Conservation (phyloP, 1,284 basidiomycete genomes). For the Cerioporus squamosus region DNA sequence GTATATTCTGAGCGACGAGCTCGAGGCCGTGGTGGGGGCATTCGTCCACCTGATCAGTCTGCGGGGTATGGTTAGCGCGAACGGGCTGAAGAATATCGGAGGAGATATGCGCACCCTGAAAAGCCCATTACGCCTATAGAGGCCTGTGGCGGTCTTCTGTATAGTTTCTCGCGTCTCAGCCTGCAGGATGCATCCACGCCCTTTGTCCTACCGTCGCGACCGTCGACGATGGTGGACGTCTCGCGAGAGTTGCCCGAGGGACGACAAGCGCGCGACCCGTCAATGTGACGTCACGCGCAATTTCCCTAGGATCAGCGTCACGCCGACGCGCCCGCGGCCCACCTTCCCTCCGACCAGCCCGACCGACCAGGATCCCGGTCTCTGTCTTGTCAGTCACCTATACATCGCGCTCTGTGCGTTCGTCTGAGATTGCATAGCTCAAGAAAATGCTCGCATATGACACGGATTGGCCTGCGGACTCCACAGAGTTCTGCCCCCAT, state of each 20-base stretch:
- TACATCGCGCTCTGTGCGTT: too few species aligned
- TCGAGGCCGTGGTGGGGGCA: conserved; percentile 69
- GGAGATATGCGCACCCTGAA: conserved; percentile 14
- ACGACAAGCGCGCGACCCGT: conserved; percentile 1
- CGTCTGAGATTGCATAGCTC: not conserved
- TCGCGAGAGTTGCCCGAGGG: not conserved
- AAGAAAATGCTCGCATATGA: conserved; percentile 46
- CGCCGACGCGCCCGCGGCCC: not conserved
- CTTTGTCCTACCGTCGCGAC: not conserved
- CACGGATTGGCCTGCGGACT: conserved; percentile 87
- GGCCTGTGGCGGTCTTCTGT: too few species aligned
- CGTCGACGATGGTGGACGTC: not conserved
- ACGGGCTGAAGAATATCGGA: conserved; percentile 13
- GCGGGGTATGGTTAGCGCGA: not conserved
- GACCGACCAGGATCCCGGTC: too few species aligned
- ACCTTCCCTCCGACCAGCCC: too few species aligned
- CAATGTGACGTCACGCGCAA: conserved; percentile 6
- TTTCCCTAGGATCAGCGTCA: not conserved
- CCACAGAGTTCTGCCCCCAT: conserved; percentile 87
- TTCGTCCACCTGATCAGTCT: conserved; percentile 82
- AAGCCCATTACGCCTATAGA: conserved; percentile 18
- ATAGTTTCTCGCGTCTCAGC: too few species aligned
- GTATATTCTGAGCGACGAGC: conserved; percentile 68
- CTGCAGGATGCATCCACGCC: not conserved
- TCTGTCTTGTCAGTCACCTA: too few species aligned